A percentile compares a stretch with the other conserved stretches of the same genome.
These are phyloP conservation scores for Lachancea sp. DNA, from an alignment of 805 yeast genomes.

Conservation along the genomic window DNA sequence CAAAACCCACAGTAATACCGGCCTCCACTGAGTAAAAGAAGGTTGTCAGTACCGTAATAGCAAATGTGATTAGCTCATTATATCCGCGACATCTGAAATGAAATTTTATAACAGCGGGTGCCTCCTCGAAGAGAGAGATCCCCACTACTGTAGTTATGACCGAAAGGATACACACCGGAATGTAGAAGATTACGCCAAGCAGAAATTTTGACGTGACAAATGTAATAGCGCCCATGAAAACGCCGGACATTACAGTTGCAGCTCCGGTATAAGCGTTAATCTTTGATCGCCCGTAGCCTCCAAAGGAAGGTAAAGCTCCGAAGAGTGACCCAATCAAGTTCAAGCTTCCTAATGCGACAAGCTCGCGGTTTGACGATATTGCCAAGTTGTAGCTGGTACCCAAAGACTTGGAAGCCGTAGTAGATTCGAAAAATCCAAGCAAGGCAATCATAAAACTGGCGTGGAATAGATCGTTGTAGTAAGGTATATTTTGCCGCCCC, in stretches of 20 bases:
- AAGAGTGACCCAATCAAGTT: conserved; percentile 54
- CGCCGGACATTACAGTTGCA: conserved; percentile 75
- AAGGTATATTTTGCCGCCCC: conserved; percentile 37
- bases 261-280: conserved; percentile 87
- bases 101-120: conserved; percentile 70
- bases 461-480: conserved; percentile 51
- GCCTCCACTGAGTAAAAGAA: conserved; percentile 74
- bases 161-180: conserved; percentile 75
- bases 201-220: conserved; percentile 56
- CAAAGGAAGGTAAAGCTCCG: conserved; percentile 84
- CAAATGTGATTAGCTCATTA: conserved; percentile 65
- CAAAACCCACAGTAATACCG: conserved; percentile 84
- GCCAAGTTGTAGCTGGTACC: conserved; percentile 67
- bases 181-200: conserved; percentile 56
- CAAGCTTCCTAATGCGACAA: conserved; percentile 80
- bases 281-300: conserved; percentile 92
- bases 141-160: conserved; percentile 80
- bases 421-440: conserved; percentile 86
- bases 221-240: conserved; percentile 72
- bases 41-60: conserved; percentile 57
- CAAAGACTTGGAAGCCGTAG: conserved; percentile 84
- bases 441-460: conserved; percentile 74
- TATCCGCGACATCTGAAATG: conserved; percentile 70
- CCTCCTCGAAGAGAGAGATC: conserved; percentile 68
- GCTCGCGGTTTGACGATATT: conserved; percentile 73